Conservation (phyloP, 1,284 basidiomycete species). For the Trametes pubescens region DNA sequence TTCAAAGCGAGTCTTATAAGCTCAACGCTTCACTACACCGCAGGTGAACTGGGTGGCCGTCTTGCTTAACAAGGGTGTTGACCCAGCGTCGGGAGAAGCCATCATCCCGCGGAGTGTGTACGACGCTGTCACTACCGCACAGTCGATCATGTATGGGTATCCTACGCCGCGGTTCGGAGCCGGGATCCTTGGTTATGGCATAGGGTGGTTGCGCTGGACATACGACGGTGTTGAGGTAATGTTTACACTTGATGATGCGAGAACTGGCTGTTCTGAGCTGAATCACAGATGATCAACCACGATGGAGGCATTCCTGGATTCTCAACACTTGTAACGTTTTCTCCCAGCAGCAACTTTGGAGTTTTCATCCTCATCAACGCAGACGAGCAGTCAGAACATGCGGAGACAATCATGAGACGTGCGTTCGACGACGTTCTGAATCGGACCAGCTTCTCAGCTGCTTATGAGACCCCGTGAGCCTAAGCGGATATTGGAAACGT, state of each 20-base stretch:
- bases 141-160: conserved; percentile 28
- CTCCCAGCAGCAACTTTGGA: conserved; percentile 47
- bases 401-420: conserved; percentile 13
- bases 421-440: conserved; percentile 7
- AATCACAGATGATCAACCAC: conserved; percentile 35
- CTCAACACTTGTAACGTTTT: conserved; percentile 46
- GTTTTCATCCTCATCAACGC: conserved; percentile 52
- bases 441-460: background rate
- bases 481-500: too few species aligned
- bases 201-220: conserved; percentile 40
- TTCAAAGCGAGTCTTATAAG: too few species aligned
- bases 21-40: background rate
- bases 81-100: conserved; percentile 37
- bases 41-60: conserved; percentile 44
- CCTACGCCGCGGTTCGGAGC: background rate
- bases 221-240: conserved; percentile 38
- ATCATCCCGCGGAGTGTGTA: conserved; percentile 40
- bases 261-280: background rate
- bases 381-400: conserved; percentile 24
- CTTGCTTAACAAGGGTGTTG: conserved; percentile 40
- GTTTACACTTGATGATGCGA: background rate
- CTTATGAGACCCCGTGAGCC: background rate
- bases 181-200: conserved; percentile 40
- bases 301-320: conserved; percentile 44
- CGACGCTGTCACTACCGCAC: conserved; percentile 40